Evolutionary conservation across 306 rosid genomes (phyloP).

Genomic region (Erythrophleum fordii): DNA sequence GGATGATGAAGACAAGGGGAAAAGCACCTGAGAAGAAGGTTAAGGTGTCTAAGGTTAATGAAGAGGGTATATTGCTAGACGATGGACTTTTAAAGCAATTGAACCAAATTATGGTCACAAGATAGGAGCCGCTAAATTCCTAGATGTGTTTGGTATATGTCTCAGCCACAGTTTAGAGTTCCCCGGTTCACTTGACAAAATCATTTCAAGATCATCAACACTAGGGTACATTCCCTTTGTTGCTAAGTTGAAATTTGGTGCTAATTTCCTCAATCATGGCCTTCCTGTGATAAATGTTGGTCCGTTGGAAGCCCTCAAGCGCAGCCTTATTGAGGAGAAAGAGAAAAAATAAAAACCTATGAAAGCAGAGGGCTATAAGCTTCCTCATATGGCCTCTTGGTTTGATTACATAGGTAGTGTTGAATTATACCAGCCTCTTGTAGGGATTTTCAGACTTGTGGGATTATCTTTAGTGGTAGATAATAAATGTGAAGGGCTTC

Average conservation of each 20-base stretch:
- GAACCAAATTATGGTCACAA: too few species aligned
- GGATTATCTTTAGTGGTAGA: conserved; percentile 81
- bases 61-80: too few species aligned
- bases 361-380: conserved; percentile 50
- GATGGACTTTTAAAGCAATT: too few species aligned
- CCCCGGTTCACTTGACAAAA: conserved; percentile 76
- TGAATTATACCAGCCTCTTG: conserved; percentile 75
- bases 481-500: conserved; percentile 59
- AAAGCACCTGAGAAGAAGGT: too few species aligned
- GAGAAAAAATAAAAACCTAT: conserved; percentile 41
- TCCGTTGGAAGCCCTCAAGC: conserved; percentile 49
- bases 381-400: conserved; percentile 98
- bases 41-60: too few species aligned
- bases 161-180: conserved; percentile 78
- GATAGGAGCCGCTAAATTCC: conserved; percentile 78
- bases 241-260: conserved; percentile 77
- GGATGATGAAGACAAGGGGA: too few species aligned
- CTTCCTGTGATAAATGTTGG: conserved; percentile 47
- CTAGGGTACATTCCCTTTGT: conserved; percentile 73
- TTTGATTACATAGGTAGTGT: conserved; percentile 68
- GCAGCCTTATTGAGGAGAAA: conserved; percentile 52
- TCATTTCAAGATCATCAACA: conserved; percentile 64
- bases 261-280: conserved; percentile 48
- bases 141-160: conserved; percentile 79
- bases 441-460: conserved; percentile 83